Conservation (phyloP, 2,329 filamentous ascomycete genomes). For the Chaetothyriales sp. region DNA sequence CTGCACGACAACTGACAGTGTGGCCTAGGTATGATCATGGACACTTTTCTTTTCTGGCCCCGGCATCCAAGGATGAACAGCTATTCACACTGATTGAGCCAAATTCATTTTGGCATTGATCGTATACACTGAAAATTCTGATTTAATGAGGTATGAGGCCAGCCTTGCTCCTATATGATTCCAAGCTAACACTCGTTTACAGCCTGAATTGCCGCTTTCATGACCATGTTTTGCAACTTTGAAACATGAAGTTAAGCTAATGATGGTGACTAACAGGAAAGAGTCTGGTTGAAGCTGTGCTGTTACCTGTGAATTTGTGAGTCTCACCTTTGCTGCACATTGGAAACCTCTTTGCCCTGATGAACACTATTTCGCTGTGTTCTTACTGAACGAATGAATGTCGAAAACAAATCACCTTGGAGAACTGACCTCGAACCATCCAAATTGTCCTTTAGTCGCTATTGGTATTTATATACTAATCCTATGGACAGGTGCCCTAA, state of each 20-base stretch:
- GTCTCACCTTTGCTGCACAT: slow-evolving; percentile 6
- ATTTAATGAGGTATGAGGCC: slow-evolving; percentile 48
- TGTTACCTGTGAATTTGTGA: background rate
- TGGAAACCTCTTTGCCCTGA: slow-evolving; percentile 27
- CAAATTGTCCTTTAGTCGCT: background rate
- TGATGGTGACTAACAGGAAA: background rate
- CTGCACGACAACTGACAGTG: slow-evolving; percentile 11
- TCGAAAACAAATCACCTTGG: slow-evolving; percentile 50
- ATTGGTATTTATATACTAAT: background rate
- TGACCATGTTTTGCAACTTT: background rate
- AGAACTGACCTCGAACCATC: slow-evolving; percentile 37
- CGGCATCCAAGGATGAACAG: slow-evolving; percentile 45
- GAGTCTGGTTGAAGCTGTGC: slow-evolving; percentile 1
- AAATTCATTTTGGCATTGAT: slow-evolving; percentile 40
- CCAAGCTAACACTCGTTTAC: background rate
- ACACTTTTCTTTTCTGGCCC: slow-evolving; percentile 15
- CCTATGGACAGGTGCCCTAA: background rate
- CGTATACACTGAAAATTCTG: slow-evolving; percentile 52
- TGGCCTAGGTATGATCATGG: slow-evolving; percentile 19
- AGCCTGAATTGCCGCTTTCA: slow-evolving; percentile 22
- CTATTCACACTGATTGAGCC: slow-evolving; percentile 59
- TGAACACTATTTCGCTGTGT: slow-evolving; percentile 51
- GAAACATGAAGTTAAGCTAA: background rate
- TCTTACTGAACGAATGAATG: slow-evolving; percentile 46
- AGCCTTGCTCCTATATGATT: background rate